Percentiles rank a stretch among this genome's conserved stretches.
These are phyloP conservation scores for Yamadazyma sp. DNA, from an alignment of 1,139 yeast genomes.

Conservation along the genomic window DNA sequence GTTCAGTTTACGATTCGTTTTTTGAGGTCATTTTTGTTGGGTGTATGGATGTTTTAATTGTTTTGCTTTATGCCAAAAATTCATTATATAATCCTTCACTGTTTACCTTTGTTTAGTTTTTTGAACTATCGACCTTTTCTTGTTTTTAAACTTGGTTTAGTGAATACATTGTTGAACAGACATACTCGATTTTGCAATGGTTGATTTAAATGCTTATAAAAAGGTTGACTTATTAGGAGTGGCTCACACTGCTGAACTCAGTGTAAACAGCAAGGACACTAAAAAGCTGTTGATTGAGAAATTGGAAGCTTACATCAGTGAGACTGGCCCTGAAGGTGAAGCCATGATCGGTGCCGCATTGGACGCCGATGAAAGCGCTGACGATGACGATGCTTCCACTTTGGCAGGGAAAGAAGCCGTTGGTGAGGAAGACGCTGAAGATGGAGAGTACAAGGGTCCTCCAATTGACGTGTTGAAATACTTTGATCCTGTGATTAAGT, in stretches of 20 bases:
- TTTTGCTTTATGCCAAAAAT: constrained; percentile 1
- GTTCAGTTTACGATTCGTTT: not conserved
- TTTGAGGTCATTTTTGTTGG: constrained; percentile 2
- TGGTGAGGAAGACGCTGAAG: constrained; percentile 23
- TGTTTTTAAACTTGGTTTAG: not conserved
- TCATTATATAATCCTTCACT: not conserved
- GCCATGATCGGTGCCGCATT: constrained; percentile 24
- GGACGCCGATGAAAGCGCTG: constrained; percentile 21
- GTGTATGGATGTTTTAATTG: constrained; percentile 3
- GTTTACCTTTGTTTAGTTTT: constrained; percentile 1
- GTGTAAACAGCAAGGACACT: constrained; percentile 39
- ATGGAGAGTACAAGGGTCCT: constrained; percentile 36
- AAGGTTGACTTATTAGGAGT: constrained; percentile 42
- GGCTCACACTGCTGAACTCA: constrained; percentile 36
- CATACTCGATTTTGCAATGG: too few species aligned
- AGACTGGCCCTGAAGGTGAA: constrained; percentile 39
- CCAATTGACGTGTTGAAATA: constrained; percentile 41
- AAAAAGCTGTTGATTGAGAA: constrained; percentile 44
- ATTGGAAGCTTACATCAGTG: constrained; percentile 36
- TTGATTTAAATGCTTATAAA: constrained; percentile 15
- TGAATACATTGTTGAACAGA: too few species aligned
- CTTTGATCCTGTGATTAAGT: constrained; percentile 39
- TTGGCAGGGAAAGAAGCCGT: constrained; percentile 26
- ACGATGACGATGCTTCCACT: constrained; percentile 22
- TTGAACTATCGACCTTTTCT: not conserved